Evolutionary conservation across 345 rosid species (phyloP), one percentile per base, ranked within the genome.

Genomic region (Eucalyptus erythrocorys): DNA sequence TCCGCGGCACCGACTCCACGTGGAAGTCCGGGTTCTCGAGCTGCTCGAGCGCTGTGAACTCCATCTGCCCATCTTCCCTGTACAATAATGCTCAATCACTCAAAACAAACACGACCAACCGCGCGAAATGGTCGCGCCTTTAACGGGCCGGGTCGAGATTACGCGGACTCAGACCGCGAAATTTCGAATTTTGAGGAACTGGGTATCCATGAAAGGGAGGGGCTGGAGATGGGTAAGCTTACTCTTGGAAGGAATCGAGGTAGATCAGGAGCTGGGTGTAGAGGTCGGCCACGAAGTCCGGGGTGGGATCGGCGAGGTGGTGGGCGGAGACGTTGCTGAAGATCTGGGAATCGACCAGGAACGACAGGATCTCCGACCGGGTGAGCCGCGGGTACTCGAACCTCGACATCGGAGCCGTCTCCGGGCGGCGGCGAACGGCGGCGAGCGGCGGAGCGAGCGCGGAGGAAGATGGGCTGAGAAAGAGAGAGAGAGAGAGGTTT

Each of bases 11-110:
- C 3, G 97, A 94, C 10, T 93, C 96, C 13, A 81, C 87, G 86
- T 95, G 96, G 88, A 91, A 91, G 84, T 97, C 97, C n/a, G 99
- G 99, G 88, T 95, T 97, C 94, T 98, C 99, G 34, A 98, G 91
- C 91, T 92, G 93, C 93, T 93, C 99, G 89, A 98, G 89, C 11
- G 96, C 97, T 16, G 93, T 91, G 87, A 97, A 97, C 61, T 94
- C 99, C 89, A 96, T 89, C 87, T 95, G 99, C 59, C 94, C 98
- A 87, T 96, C 99, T 88, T 95, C 99, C 87, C 99, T 97, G 89
- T 87, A 89, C 45, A 89, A 64, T 71, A 17, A 64, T 13, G 57
- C 55, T 49, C 30, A 27, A 89, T 71, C 43, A 16, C 55, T 16
- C 47, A 49, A 49, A 81, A 40, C 6, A 22, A 21, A 10, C 84